Evolutionary conservation across 2,329 filamentous ascomycete genomes (phyloP).

Genomic region (Dryadomyces quercivorus): DNA sequence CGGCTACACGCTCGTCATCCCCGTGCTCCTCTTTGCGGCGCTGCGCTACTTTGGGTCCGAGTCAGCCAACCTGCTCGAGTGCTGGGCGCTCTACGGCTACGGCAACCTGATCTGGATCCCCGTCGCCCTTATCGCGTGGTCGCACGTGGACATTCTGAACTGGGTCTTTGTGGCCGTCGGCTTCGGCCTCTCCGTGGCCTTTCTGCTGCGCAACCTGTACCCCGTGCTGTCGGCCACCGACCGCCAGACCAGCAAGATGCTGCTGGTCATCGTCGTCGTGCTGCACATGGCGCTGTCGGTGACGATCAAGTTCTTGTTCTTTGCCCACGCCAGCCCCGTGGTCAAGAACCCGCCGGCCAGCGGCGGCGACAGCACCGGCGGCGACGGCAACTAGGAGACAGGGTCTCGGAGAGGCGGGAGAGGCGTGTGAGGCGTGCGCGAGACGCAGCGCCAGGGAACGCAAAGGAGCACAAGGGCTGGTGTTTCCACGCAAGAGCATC

Average conservation of each 20-base stretch:
- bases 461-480: too few species aligned
- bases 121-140: conserved; percentile 86
- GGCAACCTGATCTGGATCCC: conserved; percentile 95
- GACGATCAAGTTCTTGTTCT: conserved; percentile 94
- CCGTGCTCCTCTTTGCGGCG: conserved; percentile 72
- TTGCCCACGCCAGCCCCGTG: conserved; percentile 61
- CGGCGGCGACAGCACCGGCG: background rate
- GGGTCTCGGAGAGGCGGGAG: too few species aligned
- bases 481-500: too few species aligned
- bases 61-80: conserved; percentile 85
- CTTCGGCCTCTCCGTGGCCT: conserved; percentile 70
- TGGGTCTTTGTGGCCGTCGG: conserved; percentile 86
- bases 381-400: too few species aligned
- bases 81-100: conserved; percentile 92
- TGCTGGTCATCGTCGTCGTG: conserved; percentile 71
- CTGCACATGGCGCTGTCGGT: conserved; percentile 84
- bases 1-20: conserved; percentile 84
- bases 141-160: conserved; percentile 73
- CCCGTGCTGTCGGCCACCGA: conserved; percentile 90
- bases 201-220: conserved; percentile 76
- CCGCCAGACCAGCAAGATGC: conserved; percentile 75
- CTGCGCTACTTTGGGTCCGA: conserved; percentile 94
- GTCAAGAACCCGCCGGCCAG: background rate
- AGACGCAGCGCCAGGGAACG: too few species aligned
- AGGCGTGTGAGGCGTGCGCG: too few species aligned